A percentile compares a stretch with the other conserved stretches of the same genome.
Conservation (phyloP, 768 basidiomycete genomes). For the Mycena rosella region DNA sequence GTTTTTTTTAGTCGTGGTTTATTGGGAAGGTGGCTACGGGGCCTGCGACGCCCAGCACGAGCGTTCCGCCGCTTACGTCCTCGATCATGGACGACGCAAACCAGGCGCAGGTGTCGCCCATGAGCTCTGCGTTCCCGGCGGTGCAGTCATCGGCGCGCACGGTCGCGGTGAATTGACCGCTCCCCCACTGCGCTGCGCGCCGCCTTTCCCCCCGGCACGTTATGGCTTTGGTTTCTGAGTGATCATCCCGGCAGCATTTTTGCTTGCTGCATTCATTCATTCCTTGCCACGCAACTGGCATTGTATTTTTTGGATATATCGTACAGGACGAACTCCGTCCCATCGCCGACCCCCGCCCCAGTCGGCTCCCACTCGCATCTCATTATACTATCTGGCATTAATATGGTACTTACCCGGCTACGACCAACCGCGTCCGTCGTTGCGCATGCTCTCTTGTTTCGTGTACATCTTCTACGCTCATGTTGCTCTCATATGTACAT, state of each 20-base stretch:
- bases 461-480: constrained; percentile 11
- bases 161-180: constrained; percentile 41
- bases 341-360: constrained; percentile 11
- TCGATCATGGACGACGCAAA: constrained; percentile 53
- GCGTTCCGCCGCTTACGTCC: constrained; percentile 42
- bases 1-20: constrained; percentile 82
- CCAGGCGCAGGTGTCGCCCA: constrained; percentile 75
- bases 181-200: neutral
- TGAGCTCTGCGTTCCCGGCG: constrained; percentile 86
- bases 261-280: constrained; percentile 2
- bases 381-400: constrained; percentile 14
- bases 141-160: constrained; percentile 54
- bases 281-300: constrained; percentile 21
- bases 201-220: constrained; percentile 3
- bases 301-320: constrained; percentile 20
- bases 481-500: constrained; percentile 33
- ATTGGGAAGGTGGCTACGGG: constrained; percentile 83
- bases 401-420: constrained; percentile 26
- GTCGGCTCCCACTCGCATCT: constrained; percentile 3
- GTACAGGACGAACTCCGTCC: constrained; percentile 4
- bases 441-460: constrained; percentile 5
- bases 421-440: constrained; percentile 2
- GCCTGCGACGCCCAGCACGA: constrained; percentile 59
- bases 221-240: constrained; percentile 2
- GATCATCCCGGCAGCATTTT: constrained; percentile 1